Conservation (phyloP, 805 yeast species). For the Hanseniaspora mollemarum region DNA sequence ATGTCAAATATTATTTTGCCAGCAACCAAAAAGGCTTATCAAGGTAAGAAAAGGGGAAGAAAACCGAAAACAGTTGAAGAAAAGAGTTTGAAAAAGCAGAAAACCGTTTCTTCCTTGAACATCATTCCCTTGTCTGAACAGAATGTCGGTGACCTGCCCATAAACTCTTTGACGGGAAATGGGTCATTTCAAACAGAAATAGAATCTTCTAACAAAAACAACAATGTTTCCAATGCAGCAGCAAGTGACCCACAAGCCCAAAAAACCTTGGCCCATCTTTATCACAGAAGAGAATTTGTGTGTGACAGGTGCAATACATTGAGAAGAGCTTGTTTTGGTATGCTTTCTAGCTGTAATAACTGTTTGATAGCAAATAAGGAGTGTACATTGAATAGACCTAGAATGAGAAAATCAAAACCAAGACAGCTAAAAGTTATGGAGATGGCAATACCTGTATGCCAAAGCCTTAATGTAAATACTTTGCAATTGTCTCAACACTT, state of each 20-base stretch:
- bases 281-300: slow-evolving; percentile 16
- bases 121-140: neutral
- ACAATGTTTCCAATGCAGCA: neutral
- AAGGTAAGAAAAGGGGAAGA: slow-evolving; percentile 13
- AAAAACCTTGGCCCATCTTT: slow-evolving; percentile 11
- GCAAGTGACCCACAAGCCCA: neutral
- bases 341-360: slow-evolving; percentile 15
- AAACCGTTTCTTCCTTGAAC: neutral
- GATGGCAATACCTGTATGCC: slow-evolving; percentile 1
- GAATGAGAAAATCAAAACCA: slow-evolving; percentile 18
- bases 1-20: neutral
- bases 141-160: neutral
- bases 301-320: slow-evolving; percentile 19
- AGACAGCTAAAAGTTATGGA: slow-evolving; percentile 16
- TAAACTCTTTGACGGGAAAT: neutral
- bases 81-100: neutral
- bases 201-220: neutral
- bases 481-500: neutral
- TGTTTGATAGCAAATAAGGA: slow-evolving; percentile 17
- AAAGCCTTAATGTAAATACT: neutral
- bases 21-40: neutral
- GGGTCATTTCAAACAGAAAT: slow-evolving; percentile 3
- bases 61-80: slow-evolving; percentile 9
- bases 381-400: slow-evolving; percentile 16
- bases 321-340: slow-evolving; percentile 20